A percentile compares a stretch with the other conserved stretches of the same genome.
These are phyloP conservation scores for Pyrenophora graminea DNA, from an alignment of 2,329 filamentous ascomycete species.

Conservation along the genomic window DNA sequence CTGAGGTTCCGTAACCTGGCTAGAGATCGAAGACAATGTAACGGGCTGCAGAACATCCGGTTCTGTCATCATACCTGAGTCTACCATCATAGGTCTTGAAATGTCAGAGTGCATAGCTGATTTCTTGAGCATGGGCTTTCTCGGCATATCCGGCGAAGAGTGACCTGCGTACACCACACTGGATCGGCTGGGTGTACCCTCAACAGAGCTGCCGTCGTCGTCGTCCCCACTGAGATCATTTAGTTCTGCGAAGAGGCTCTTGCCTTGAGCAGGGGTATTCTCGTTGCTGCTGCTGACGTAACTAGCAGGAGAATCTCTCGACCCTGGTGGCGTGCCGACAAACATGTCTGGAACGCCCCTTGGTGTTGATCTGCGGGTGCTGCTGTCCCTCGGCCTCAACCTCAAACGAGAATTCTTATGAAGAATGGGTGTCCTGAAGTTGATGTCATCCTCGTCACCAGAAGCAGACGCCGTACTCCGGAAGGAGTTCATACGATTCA, in stretches of 20 bases:
- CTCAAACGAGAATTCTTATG: conserved; percentile 70
- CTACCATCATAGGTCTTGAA: conserved; percentile 56
- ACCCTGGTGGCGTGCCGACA: conserved; percentile 64
- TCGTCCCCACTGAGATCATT: conserved; percentile 77
- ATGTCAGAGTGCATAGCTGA: conserved; percentile 29
- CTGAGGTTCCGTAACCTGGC: conserved; percentile 34
- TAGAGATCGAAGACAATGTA: conserved; percentile 34
- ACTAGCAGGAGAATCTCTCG: conserved; percentile 58
- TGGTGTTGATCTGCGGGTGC: conserved; percentile 57
- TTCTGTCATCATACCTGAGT: conserved; percentile 67
- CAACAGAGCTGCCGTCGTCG: conserved; percentile 52
- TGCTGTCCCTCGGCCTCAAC: conserved; percentile 69
- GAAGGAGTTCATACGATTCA: conserved; percentile 68
- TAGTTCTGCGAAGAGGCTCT: conserved; percentile 90
- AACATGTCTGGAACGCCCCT: conserved; percentile 63
- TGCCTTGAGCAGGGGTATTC: conserved; percentile 58
- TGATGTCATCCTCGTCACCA: conserved; percentile 70
- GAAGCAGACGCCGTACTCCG: conserved; percentile 90
- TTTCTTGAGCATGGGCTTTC: conserved; percentile 24
- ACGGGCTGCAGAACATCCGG: conserved; percentile 53
- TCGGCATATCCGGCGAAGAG: conserved; percentile 36
- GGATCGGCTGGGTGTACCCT: conserved; percentile 44
- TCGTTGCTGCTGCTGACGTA: conserved; percentile 52
- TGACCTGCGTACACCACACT: conserved; percentile 38
- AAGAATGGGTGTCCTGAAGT: conserved; percentile 67